These are phyloP conservation scores for Melampsora allii-populina DNA, from an alignment of 1,284 basidiomycete genomes.

Conservation along the genomic window DNA sequence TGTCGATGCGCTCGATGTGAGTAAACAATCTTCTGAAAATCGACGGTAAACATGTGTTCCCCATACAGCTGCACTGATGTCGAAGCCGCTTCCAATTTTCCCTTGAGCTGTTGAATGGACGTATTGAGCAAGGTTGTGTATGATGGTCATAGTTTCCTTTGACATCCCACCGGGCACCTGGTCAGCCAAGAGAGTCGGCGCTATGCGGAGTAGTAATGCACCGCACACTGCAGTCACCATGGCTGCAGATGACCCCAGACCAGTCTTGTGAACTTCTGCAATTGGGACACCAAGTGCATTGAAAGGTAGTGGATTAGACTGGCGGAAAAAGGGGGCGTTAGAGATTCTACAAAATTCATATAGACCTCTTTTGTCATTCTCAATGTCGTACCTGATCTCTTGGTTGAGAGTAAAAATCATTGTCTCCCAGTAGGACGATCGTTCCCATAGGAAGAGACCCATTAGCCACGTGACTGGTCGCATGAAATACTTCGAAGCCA, in stretches of 20 bases:
- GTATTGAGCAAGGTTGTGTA: slow-evolving; percentile 93
- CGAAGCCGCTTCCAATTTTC: slow-evolving; percentile 96
- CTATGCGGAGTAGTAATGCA: slow-evolving; percentile 61
- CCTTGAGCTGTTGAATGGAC: slow-evolving; percentile 96
- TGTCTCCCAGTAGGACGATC: slow-evolving; percentile 19
- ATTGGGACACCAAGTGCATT: slow-evolving; percentile 67
- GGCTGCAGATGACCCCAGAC: slow-evolving; percentile 92
- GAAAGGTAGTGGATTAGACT: slow-evolving; percentile 69
- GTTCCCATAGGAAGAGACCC: slow-evolving; percentile 2
- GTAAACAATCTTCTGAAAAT: slow-evolving; percentile 64
- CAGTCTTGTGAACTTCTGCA: slow-evolving; percentile 89
- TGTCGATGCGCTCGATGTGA: slow-evolving; percentile 11
- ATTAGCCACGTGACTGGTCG: not conserved
- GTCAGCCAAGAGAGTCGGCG: slow-evolving; percentile 7
- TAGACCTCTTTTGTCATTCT: not conserved
- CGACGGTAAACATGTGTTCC: slow-evolving; percentile 91
- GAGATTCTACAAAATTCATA: slow-evolving; percentile 52
- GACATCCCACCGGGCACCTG: slow-evolving; percentile 14
- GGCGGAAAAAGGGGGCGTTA: slow-evolving; percentile 59
- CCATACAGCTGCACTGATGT: slow-evolving; percentile 89
- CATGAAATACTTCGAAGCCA: not conserved
- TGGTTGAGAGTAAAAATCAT: slow-evolving; percentile 43
- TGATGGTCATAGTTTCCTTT: slow-evolving; percentile 60
- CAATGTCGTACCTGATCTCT: slow-evolving; percentile 14
- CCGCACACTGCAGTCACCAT: slow-evolving; percentile 92